Percentiles rank a stretch among this genome's conserved stretches.
phyloP scores from a whole-genome alignment of 2,329 filamentous ascomycete genomes.

The Aspergillus japonicus region DNA sequence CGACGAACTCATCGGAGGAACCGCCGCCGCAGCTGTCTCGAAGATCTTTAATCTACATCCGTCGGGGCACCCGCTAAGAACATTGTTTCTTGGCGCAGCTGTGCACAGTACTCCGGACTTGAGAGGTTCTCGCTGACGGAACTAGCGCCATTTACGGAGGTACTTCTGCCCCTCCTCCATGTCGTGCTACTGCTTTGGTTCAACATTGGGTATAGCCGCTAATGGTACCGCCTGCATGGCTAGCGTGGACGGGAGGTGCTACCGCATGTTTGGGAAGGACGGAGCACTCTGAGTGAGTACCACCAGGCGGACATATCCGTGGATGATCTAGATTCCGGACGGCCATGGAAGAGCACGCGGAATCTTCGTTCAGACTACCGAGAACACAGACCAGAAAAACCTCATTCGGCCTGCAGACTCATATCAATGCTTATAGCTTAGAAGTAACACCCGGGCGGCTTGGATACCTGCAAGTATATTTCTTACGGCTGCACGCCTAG shows the following conservation, averaged over 20 bases:
- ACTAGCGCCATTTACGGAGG: background rate
- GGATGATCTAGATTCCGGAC: background rate
- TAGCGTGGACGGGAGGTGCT: background rate
- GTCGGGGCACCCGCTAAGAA: background rate
- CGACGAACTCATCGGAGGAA: background rate
- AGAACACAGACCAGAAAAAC: too few species aligned
- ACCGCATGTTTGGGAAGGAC: background rate
- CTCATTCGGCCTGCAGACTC: too few species aligned
- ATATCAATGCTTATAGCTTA: background rate
- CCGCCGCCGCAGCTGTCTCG: background rate
- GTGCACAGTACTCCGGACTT: background rate
- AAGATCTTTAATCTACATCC: background rate
- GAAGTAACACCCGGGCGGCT: background rate
- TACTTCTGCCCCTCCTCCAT: background rate
- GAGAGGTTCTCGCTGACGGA: background rate
- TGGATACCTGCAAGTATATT: background rate
- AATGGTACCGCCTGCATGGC: background rate
- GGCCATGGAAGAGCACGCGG: too few species aligned
- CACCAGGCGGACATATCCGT: background rate
- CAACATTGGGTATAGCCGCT: background rate
- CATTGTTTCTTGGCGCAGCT: background rate
- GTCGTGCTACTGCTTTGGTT: background rate
- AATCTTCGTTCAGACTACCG: too few species aligned
- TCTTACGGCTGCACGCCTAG: background rate
- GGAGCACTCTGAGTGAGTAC: background rate